phyloP scores from a whole-genome alignment of 192 early-diverging fungal species.

The Podochytrium sp. region DNA sequence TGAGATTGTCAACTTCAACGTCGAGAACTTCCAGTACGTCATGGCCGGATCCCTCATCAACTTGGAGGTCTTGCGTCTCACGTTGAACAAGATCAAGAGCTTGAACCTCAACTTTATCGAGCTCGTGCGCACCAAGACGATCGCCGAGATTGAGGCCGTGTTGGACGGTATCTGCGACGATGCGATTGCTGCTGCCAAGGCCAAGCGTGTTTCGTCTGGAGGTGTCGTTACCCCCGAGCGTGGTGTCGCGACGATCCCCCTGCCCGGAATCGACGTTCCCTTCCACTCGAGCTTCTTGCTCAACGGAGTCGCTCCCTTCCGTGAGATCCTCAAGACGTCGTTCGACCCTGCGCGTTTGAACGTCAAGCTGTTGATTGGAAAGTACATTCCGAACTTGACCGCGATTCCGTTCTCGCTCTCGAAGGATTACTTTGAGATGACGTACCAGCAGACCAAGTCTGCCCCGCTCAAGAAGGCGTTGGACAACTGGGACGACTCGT shows the following conservation, averaged over 20 bases:
- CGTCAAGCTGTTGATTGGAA: constrained; percentile 76
- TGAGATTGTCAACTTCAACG: constrained; percentile 98
- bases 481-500: constrained; percentile 76
- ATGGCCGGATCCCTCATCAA: constrained; percentile 84
- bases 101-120: constrained; percentile 86
- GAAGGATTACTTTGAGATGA: constrained; percentile 75
- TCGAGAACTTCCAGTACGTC: constrained; percentile 96
- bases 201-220: constrained; percentile 60
- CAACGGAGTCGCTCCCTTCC: constrained; percentile 92
- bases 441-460: constrained; percentile 74
- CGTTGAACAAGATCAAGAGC: constrained; percentile 86
- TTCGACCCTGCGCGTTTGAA: constrained; percentile 83
- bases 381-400: constrained; percentile 96
- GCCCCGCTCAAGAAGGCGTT: constrained; percentile 77
- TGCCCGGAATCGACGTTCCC: constrained; percentile 92
- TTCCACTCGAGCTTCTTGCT: constrained; percentile 96
- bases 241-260: constrained; percentile 87
- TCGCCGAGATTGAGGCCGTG: constrained; percentile 83
- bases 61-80: constrained; percentile 79
- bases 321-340: constrained; percentile 82
- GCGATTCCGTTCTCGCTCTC: constrained; percentile 83
- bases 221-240: constrained; percentile 78
- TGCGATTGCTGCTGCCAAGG: constrained; percentile 66
- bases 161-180: constrained; percentile 78
- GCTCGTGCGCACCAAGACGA: constrained; percentile 80